Percentiles rank a stretch among this genome's conserved stretches.
Evolutionary conservation across 2,329 filamentous ascomycete genomes (phyloP).

Genomic region (Pseudogymnoascus verrucosus): DNA sequence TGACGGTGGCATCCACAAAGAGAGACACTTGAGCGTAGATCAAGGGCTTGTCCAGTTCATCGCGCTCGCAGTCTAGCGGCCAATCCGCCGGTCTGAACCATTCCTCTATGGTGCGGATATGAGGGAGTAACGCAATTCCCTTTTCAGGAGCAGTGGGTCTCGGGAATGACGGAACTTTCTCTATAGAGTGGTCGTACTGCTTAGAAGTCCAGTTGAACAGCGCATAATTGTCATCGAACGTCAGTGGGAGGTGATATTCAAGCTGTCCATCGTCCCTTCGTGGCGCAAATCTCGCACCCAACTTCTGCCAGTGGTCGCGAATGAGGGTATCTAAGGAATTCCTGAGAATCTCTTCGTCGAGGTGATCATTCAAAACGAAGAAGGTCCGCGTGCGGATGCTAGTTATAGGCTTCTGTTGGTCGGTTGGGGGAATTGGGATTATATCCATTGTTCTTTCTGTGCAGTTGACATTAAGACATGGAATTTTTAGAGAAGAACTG

Average conservation of each 20-base stretch:
- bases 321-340: not conserved
- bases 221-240: not conserved
- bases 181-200: not conserved
- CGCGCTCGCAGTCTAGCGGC: not conserved
- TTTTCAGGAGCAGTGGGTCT: not conserved
- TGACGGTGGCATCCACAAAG: not conserved
- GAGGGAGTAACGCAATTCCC: not conserved
- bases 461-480: not conserved
- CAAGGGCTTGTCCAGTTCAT: not conserved
- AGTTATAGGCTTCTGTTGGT: not conserved
- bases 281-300: not conserved
- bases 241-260: not conserved
- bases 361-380: not conserved
- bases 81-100: not conserved
- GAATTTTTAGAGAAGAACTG: not conserved
- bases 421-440: not conserved
- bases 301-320: not conserved
- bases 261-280: not conserved
- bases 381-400: not conserved
- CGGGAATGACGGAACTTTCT: not conserved
- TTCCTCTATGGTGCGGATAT: not conserved
- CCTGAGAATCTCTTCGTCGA: not conserved
- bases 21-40: not conserved
- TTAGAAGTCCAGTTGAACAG: not conserved
- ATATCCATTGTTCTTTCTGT: not conserved